Percentiles rank a stretch among this genome's conserved stretches.
Evolutionary conservation across 106 monocot genomes (phyloP).

Genomic region (Dioscorea zingiberensis): DNA sequence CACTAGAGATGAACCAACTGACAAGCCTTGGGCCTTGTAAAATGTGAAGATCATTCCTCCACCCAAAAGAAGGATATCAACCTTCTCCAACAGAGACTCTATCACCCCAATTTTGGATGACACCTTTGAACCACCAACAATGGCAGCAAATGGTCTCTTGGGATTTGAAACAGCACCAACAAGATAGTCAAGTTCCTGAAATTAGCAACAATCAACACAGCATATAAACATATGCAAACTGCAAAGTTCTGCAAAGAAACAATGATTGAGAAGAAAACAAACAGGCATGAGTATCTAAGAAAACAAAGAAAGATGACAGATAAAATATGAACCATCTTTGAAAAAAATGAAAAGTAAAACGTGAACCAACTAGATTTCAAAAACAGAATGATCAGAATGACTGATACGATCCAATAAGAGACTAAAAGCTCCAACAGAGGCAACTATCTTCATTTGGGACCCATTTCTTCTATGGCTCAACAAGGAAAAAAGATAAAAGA

Average conservation of each 20-base stretch:
- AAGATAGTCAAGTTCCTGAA: conserved; percentile 14
- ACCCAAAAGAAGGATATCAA: conserved; percentile 11
- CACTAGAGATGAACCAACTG: conserved; percentile 9
- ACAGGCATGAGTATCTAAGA: no score
- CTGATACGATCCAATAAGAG: no score
- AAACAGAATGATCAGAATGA: neutral
- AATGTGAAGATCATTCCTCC: conserved; percentile 14
- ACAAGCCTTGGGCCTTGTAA: conserved; percentile 9
- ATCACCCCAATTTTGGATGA: conserved; percentile 13
- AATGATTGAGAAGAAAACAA: no score
- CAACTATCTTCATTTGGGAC: no score
- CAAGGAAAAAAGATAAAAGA: neutral
- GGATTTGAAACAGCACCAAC: conserved; percentile 12
- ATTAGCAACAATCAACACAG: neutral
- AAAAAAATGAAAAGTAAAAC: no score
- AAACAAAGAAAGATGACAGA: neutral
- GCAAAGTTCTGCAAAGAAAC: neutral
- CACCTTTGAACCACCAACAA: conserved; percentile 10
- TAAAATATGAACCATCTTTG: neutral
- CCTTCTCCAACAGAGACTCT: conserved; percentile 15
- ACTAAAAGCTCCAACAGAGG: no score
- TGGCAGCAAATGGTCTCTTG: conserved; percentile 15
- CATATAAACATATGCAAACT: no score
- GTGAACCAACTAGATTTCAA: neutral
- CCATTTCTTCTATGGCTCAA: neutral